phyloP scores from a whole-genome alignment of 2,329 filamentous ascomycete species.

The Aureobasidium sp. region DNA sequence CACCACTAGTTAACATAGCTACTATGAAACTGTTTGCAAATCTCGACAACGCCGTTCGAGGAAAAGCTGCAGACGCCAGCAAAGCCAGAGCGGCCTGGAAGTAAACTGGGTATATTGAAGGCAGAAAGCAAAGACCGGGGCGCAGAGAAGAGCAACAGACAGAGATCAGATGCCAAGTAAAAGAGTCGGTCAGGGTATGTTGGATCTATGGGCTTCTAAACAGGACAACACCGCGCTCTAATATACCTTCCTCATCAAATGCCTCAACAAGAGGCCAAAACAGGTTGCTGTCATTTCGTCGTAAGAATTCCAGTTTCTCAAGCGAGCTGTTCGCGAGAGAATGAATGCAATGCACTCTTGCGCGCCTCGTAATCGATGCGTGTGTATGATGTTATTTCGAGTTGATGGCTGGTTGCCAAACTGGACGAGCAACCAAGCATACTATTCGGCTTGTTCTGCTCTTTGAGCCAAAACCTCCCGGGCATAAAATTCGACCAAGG shows the following conservation, averaged over 20 bases:
- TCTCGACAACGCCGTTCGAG: background rate
- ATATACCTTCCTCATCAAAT: conserved; percentile 6
- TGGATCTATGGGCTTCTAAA: conserved; percentile 10
- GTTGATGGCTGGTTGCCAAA: background rate
- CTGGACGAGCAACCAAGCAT: conserved; percentile 22
- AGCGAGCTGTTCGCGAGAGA: background rate
- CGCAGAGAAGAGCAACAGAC: background rate
- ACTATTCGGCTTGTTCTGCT: conserved; percentile 13
- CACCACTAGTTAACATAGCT: background rate
- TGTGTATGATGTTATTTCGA: background rate
- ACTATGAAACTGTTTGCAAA: background rate
- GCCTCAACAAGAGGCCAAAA: conserved; percentile 4
- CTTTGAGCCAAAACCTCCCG: conserved; percentile 71
- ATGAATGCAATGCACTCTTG: background rate
- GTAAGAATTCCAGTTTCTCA: background rate
- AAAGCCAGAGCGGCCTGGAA: background rate
- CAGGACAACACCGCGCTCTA: conserved; percentile 10
- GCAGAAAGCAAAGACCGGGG: background rate
- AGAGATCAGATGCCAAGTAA: background rate
- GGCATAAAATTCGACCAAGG: conserved; percentile 97
- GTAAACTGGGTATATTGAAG: background rate
- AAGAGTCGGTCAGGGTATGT: conserved; percentile 1
- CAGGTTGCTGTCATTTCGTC: conserved; percentile 10
- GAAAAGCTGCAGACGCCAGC: background rate
- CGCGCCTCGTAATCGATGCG: background rate